Evolutionary conservation across 306 rosid species (phyloP).

Genomic region (Ormosia emarginata): DNA sequence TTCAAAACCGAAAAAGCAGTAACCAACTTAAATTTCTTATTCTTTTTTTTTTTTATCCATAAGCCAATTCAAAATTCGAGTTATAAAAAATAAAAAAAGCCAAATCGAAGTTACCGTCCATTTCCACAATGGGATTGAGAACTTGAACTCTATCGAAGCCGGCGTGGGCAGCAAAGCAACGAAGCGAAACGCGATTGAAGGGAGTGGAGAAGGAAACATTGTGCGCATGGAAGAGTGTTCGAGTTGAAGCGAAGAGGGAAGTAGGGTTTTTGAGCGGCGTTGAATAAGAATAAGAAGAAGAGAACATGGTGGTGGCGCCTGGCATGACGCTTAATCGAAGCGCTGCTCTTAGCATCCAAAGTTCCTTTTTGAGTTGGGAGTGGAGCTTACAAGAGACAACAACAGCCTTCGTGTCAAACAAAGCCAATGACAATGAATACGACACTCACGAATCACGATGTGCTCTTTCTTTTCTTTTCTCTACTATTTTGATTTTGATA

Average conservation of each 20-base stretch:
- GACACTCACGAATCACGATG: too few species aligned
- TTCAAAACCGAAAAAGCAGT: too few species aligned
- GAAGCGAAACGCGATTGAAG: constrained; percentile 41
- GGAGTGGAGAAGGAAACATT: constrained; percentile 44
- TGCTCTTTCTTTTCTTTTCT: too few species aligned
- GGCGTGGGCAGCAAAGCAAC: constrained; percentile 64
- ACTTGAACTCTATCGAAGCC: constrained; percentile 48
- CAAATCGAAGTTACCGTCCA: constrained; percentile 55
- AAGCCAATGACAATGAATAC: too few species aligned
- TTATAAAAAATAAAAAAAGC: neutral
- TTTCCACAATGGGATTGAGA: constrained; percentile 85
- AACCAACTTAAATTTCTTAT: too few species aligned
- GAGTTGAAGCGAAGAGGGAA: constrained; percentile 19
- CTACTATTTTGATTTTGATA: too few species aligned
- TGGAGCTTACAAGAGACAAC: too few species aligned
- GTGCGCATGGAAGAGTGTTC: constrained; percentile 30
- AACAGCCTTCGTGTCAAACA: too few species aligned
- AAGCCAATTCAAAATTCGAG: too few species aligned
- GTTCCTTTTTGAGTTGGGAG: neutral
- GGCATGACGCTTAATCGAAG: constrained; percentile 41
- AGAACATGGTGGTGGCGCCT: constrained; percentile 35
- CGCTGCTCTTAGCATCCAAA: constrained; percentile 40
- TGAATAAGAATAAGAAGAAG: constrained; percentile 33
- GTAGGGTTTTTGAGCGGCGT: constrained; percentile 47
- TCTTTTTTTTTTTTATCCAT: too few species aligned